These are phyloP conservation scores for Podospora pseudoanserina DNA, from an alignment of 495 filamentous ascomycete genomes.

Conservation along the genomic window DNA sequence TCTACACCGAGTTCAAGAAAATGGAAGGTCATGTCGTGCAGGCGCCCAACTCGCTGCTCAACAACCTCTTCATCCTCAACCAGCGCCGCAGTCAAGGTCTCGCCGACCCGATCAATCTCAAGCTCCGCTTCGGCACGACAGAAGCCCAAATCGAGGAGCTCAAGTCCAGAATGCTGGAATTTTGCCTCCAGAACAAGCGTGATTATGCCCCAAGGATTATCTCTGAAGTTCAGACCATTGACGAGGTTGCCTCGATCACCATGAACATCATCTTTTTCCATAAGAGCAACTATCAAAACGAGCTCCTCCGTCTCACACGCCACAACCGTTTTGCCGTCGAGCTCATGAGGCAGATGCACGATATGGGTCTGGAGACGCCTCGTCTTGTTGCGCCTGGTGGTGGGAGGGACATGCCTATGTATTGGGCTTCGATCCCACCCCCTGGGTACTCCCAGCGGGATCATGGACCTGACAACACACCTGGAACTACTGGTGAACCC, in stretches of 20 bases:
- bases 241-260: slow-evolving; percentile 61
- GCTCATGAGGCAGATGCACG: slow-evolving; percentile 77
- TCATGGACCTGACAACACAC: not conserved
- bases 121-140: slow-evolving; percentile 85
- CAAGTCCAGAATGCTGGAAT: slow-evolving; percentile 77
- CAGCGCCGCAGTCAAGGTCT: slow-evolving; percentile 85
- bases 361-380: slow-evolving; percentile 86
- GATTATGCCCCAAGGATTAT: slow-evolving; percentile 89
- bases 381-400: slow-evolving; percentile 69
- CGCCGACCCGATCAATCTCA: slow-evolving; percentile 80
- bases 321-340: slow-evolving; percentile 96
- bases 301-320: slow-evolving; percentile 79
- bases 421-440: slow-evolving; percentile 38
- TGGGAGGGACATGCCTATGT: slow-evolving; percentile 48
- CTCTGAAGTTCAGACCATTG: slow-evolving; percentile 72
- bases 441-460: slow-evolving; percentile 15
- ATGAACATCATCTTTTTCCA: slow-evolving; percentile 97
- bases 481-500: not conserved
- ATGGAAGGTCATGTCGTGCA: slow-evolving; percentile 95
- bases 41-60: slow-evolving; percentile 90
- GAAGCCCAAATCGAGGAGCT: slow-evolving; percentile 82
- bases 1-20: slow-evolving; percentile 98
- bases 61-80: slow-evolving; percentile 91
- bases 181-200: slow-evolving; percentile 80
- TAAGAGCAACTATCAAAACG: slow-evolving; percentile 89